Percentiles rank a stretch among this genome's conserved stretches.
Evolutionary conservation across 345 rosid species (phyloP).

Genomic region (Noccaea bulbosa): DNA sequence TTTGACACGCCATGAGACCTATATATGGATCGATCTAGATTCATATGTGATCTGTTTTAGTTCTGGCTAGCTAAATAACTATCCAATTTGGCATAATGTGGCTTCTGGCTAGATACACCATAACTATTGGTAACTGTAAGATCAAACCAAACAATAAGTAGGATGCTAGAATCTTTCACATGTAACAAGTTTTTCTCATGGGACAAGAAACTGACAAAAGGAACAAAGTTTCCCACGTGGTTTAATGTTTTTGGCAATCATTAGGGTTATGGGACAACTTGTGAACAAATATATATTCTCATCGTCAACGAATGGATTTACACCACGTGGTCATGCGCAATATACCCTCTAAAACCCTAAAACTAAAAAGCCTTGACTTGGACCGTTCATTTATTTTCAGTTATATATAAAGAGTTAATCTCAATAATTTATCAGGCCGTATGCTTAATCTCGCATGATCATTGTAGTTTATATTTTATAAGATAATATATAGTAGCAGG

Average conservation of each 20-base stretch:
- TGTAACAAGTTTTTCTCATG: conserved; percentile 39
- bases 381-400: conserved; percentile 32
- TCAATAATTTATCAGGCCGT: conserved; percentile 5
- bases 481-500: conserved; percentile 19
- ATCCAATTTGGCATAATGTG: conserved; percentile 7
- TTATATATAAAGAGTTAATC: not conserved
- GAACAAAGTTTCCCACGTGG: conserved; percentile 54
- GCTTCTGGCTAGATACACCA: conserved; percentile 20
- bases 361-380: conserved; percentile 31
- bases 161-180: conserved; percentile 29
- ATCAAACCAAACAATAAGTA: conserved; percentile 26
- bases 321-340: conserved; percentile 35
- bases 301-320: conserved; percentile 28
- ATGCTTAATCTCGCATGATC: conserved; percentile 36
- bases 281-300: conserved; percentile 10
- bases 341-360: conserved; percentile 34
- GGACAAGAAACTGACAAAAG: conserved; percentile 37
- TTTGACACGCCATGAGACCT: not conserved
- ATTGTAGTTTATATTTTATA: conserved; percentile 34
- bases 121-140: conserved; percentile 21
- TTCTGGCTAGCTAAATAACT: conserved; percentile 12
- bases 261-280: conserved; percentile 43
- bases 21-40: not conserved
- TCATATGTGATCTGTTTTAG: conserved; percentile 10
- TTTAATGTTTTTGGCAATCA: conserved; percentile 46